Conservation (phyloP, 352 stramenopile species). For the Phytophthora meadii region DNA sequence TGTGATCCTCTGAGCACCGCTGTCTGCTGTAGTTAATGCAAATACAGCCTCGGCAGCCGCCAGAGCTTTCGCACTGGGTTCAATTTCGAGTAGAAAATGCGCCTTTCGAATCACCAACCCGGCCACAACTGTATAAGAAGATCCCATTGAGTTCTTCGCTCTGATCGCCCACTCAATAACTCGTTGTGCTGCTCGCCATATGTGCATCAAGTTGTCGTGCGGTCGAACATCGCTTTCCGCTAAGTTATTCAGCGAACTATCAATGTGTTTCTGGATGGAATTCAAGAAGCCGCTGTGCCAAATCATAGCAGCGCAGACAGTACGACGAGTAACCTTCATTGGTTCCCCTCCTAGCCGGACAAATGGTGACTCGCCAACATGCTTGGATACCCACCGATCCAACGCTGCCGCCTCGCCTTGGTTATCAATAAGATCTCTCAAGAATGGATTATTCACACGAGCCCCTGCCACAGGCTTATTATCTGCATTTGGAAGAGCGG, state of each 20-base stretch:
- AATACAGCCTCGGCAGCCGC: slow-evolving; percentile 74
- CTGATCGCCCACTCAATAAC: slow-evolving; percentile 91
- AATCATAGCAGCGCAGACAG: slow-evolving; percentile 88
- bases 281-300: slow-evolving; percentile 86
- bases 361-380: slow-evolving; percentile 87
- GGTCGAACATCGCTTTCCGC: slow-evolving; percentile 74
- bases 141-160: slow-evolving; percentile 89
- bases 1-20: slow-evolving; percentile 39
- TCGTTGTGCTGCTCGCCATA: slow-evolving; percentile 88
- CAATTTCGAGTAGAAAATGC: slow-evolving; percentile 84
- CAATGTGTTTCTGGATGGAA: slow-evolving; percentile 64
- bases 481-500: slow-evolving; percentile 32
- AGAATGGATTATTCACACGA: slow-evolving; percentile 46
- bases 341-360: slow-evolving; percentile 77
- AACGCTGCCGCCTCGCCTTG: slow-evolving; percentile 60
- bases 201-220: slow-evolving; percentile 90
- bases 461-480: slow-evolving; percentile 15
- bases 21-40: slow-evolving; percentile 55
- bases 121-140: slow-evolving; percentile 82
- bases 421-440: slow-evolving; percentile 78
- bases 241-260: slow-evolving; percentile 53
- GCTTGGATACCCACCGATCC: slow-evolving; percentile 82
- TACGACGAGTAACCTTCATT: slow-evolving; percentile 89
- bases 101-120: slow-evolving; percentile 85
- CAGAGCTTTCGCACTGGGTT: slow-evolving; percentile 75